Percentiles rank a stretch among this genome's conserved stretches.
Evolutionary conservation across 2,329 filamentous ascomycete genomes (phyloP).

Genomic region (Curvularia hawaiiensis): DNA sequence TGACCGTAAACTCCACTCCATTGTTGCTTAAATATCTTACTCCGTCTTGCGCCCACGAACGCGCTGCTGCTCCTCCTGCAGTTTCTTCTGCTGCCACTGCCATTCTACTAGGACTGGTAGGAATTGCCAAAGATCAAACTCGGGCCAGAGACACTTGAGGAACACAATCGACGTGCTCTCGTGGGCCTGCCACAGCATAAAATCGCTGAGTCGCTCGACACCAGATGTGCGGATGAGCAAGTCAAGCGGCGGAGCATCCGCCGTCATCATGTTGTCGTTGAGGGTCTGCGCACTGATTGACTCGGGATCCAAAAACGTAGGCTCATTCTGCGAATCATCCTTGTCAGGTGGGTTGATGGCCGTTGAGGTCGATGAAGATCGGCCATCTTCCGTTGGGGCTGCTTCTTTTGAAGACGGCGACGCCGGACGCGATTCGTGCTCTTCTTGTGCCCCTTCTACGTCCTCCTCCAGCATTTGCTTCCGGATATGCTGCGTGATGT

Average conservation of each 20-base stretch:
- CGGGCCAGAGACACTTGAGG: conserved; percentile 89
- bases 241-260: conserved; percentile 83
- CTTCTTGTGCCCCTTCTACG: conserved; percentile 35
- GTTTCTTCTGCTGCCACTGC: conserved; percentile 65
- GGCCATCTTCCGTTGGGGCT: conserved; percentile 35
- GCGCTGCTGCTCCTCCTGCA: conserved; percentile 44
- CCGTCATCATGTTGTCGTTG: conserved; percentile 85
- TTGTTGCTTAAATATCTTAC: conserved; percentile 15
- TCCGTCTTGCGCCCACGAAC: conserved; percentile 38
- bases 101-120: conserved; percentile 91
- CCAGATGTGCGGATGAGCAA: conserved; percentile 91
- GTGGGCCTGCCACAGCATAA: conserved; percentile 99
- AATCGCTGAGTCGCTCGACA: conserved; percentile 91
- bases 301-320: conserved; percentile 73
- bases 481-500: conserved; percentile 85
- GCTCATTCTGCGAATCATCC: conserved; percentile 27
- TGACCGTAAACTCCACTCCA: conserved; percentile 10
- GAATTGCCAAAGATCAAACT: conserved; percentile 94
- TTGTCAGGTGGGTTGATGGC: conserved; percentile 45
- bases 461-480: conserved; percentile 52
- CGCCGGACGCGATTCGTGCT: conserved; percentile 34
- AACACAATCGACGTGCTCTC: conserved; percentile 93
- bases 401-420: conserved; percentile 44
- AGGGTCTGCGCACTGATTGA: conserved; percentile 83
- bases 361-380: conserved; percentile 47